These are phyloP conservation scores for Exophiala viscosa DNA, from an alignment of 2,329 filamentous ascomycete species.

Conservation along the genomic window DNA sequence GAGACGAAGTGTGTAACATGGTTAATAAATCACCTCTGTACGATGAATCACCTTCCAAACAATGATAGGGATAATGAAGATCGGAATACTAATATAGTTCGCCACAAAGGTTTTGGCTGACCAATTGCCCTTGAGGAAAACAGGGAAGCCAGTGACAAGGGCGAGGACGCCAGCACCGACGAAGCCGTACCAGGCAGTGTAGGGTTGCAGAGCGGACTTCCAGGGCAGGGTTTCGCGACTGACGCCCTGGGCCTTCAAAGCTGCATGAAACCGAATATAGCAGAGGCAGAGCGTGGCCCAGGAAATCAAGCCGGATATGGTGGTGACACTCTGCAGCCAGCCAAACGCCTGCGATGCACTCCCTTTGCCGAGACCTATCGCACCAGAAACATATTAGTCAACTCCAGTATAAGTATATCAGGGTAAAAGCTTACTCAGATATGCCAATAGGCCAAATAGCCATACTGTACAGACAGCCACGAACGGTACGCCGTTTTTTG, in stretches of 20 bases:
- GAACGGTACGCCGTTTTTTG: slow-evolving; percentile 74
- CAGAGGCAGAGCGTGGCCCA: slow-evolving; percentile 45
- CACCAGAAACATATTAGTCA: no score
- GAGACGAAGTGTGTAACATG: no score
- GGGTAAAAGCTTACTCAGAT: no score
- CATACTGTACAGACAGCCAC: slow-evolving; percentile 64
- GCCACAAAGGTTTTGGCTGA: background rate
- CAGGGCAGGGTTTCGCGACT: no score
- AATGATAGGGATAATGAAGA: background rate
- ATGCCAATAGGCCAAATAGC: slow-evolving; percentile 73
- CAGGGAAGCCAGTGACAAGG: background rate
- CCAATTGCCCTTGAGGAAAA: background rate
- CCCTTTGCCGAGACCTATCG: slow-evolving; percentile 52
- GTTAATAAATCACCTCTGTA: no score
- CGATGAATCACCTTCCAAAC: no score
- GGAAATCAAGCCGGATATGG: slow-evolving; percentile 68
- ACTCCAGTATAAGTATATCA: no score
- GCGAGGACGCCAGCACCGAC: background rate
- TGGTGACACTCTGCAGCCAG: slow-evolving; percentile 75
- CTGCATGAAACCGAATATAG: slow-evolving; percentile 83
- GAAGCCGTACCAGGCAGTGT: background rate
- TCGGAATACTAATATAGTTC: background rate
- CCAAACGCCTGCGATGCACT: slow-evolving; percentile 56
- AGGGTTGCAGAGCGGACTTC: background rate
- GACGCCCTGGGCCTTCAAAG: slow-evolving; percentile 62